Percentiles rank a stretch among this genome's conserved stretches.
These are phyloP conservation scores for Lupinus albus DNA, from an alignment of 306 rosid genomes.

Conservation along the genomic window DNA sequence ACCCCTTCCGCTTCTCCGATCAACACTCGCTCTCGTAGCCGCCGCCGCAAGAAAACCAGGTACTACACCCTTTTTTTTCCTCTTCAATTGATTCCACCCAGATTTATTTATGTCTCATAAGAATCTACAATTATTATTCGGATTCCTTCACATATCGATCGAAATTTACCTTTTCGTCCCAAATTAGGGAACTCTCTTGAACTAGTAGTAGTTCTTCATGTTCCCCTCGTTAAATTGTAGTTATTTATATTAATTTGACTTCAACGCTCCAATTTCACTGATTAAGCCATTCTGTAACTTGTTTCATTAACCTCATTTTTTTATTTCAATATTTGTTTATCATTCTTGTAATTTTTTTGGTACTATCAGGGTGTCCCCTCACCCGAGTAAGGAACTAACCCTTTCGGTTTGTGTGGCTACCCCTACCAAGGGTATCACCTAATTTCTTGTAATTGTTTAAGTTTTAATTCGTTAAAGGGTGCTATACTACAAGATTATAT, in stretches of 20 bases:
- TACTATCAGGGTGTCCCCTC: too few species aligned
- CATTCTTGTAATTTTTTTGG: too few species aligned
- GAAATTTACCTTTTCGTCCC: not conserved
- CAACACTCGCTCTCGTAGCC: not conserved
- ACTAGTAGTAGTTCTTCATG: too few species aligned
- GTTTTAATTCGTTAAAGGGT: too few species aligned
- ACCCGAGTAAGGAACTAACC: too few species aligned
- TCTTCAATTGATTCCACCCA: not conserved
- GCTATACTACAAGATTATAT: too few species aligned
- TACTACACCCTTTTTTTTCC: not conserved
- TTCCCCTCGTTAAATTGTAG: not conserved
- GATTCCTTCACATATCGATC: conserved; percentile 6
- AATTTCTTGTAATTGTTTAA: too few species aligned
- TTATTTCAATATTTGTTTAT: too few species aligned
- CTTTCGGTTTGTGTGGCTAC: too few species aligned
- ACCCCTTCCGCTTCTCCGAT: conserved; percentile 17
- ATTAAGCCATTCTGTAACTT: not conserved
- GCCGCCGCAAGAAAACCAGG: conserved; percentile 23
- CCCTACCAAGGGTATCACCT: too few species aligned
- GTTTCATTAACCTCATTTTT: too few species aligned
- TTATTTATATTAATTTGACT: too few species aligned
- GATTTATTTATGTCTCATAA: not conserved
- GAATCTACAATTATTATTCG: not conserved
- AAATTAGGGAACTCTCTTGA: not conserved
- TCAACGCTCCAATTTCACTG: not conserved